Percentiles rank a stretch among this genome's conserved stretches.
These are phyloP conservation scores for Hemileccinum impolitum DNA, from an alignment of 768 basidiomycete species.

Conservation along the genomic window DNA sequence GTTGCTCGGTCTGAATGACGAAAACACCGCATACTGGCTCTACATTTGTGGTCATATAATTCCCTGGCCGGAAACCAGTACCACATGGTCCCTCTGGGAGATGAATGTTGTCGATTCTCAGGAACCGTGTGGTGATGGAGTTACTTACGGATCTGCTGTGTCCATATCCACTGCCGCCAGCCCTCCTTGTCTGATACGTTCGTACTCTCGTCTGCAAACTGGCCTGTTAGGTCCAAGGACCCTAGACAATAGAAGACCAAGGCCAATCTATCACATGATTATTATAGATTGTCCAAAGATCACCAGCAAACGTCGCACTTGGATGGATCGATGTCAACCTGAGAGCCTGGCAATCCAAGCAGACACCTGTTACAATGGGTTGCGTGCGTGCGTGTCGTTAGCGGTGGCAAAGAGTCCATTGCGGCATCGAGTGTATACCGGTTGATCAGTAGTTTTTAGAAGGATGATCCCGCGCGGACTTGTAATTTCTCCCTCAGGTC, in stretches of 20 bases:
- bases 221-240: slow-evolving; percentile 71
- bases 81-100: slow-evolving; percentile 53
- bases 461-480: not conserved
- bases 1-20: not conserved
- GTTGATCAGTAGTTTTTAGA: not conserved
- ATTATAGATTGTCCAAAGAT: slow-evolving; percentile 13
- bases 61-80: slow-evolving; percentile 71
- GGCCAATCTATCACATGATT: slow-evolving; percentile 56
- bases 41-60: slow-evolving; percentile 55
- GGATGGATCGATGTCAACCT: slow-evolving; percentile 68
- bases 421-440: not conserved
- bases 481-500: not conserved
- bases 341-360: slow-evolving; percentile 63
- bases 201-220: slow-evolving; percentile 38
- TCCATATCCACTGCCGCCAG: slow-evolving; percentile 89
- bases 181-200: slow-evolving; percentile 49
- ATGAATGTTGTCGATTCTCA: not conserved
- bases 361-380: slow-evolving; percentile 68
- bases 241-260: slow-evolving; percentile 88
- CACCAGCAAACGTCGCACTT: slow-evolving; percentile 44
- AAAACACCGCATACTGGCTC: slow-evolving; percentile 10
- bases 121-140: slow-evolving; percentile 2
- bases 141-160: slow-evolving; percentile 63
- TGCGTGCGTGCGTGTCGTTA: slow-evolving; percentile 54
- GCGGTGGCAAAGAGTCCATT: slow-evolving; percentile 19